Base-by-base conservation (phyloP, 345 rosid species). In the Hypericum androsaemum region DNA sequence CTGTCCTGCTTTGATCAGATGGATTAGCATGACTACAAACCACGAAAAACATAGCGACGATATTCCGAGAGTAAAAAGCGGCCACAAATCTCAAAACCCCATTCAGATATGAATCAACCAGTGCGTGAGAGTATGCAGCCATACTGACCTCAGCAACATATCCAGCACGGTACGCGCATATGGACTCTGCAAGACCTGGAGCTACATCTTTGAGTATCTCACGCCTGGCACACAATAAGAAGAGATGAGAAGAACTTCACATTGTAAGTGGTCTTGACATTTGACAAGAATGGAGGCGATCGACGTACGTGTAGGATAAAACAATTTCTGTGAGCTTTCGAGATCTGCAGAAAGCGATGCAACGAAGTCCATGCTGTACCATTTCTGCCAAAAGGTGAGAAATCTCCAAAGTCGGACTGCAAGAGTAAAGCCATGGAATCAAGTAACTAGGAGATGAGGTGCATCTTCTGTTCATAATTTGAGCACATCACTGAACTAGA, bases 271-370 rank as follows among this genome's bases (percentile, higher is more conserved):
- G 46, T 39, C 38, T 44, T 8, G 47, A 43, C 42, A 37, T 59
- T 56, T 12, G 22, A 54, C 8, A 52, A 42, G 22, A n/a, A 36
- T 42, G 54, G 57, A 56, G 41, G 52, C 42, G 47, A 53, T 51
- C 37, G 59, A 71, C 90, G 46, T 84, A 90, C 98, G 96, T 83
- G 62, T 73, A 75, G 66, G 77, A 79, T 47, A 90, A 61, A 60
- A 90, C 88, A 71, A 90, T 82, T 71, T 90, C 95, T 53, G 89
- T 87, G 47, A 87, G 84, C 80, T 83, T 90, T 60, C 98, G 94
- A 17, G 98, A 87, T 58, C 68, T 73, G 55, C 98, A 90, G 46
- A 90, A 90, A 45, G 95, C 81, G 74, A 90, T 87, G 76, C 98
- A 87, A 13, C 92, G 90, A 57, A 87, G 80, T 56, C 92, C 96